Percentiles rank a stretch among this genome's conserved stretches.
These are phyloP conservation scores for Gaertneriomyces semiglobifer DNA, from an alignment of 192 early-diverging fungal species.

Conservation along the genomic window DNA sequence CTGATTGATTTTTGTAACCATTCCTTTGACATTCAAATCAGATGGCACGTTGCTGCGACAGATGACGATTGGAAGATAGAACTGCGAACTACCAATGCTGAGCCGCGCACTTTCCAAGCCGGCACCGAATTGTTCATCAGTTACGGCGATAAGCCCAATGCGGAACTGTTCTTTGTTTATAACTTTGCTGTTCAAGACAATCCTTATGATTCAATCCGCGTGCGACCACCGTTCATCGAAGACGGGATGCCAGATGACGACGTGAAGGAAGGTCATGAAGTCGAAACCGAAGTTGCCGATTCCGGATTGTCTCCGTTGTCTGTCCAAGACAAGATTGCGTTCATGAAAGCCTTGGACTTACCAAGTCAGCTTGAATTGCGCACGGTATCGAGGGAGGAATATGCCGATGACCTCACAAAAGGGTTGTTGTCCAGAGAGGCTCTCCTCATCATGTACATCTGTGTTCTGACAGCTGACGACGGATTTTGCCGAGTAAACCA, in stretches of 20 bases:
- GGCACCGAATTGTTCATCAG: constrained; percentile 56
- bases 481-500: constrained; percentile 6
- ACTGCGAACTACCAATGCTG: constrained; percentile 22
- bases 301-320: too few relatives aligned
- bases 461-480: constrained; percentile 27
- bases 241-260: constrained; percentile 23
- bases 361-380: not conserved
- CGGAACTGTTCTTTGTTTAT: constrained; percentile 67
- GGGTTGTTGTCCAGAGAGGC: constrained; percentile 12
- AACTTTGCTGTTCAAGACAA: constrained; percentile 62
- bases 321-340: constrained; percentile 11
- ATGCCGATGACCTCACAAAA: not conserved
- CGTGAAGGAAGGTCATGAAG: constrained; percentile 12
- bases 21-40: constrained; percentile 46
- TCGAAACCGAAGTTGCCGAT: not conserved
- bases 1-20: constrained; percentile 75
- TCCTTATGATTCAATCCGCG: constrained; percentile 27
- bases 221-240: constrained; percentile 34
- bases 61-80: constrained; percentile 1
- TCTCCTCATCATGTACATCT: constrained; percentile 10
- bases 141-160: constrained; percentile 69
- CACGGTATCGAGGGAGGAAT: not conserved
- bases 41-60: constrained; percentile 45
- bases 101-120: constrained; percentile 2
- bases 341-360: not conserved